Evolutionary conservation across 2,329 filamentous ascomycete genomes (phyloP).

Genomic region (Colletotrichum costaricense): DNA sequence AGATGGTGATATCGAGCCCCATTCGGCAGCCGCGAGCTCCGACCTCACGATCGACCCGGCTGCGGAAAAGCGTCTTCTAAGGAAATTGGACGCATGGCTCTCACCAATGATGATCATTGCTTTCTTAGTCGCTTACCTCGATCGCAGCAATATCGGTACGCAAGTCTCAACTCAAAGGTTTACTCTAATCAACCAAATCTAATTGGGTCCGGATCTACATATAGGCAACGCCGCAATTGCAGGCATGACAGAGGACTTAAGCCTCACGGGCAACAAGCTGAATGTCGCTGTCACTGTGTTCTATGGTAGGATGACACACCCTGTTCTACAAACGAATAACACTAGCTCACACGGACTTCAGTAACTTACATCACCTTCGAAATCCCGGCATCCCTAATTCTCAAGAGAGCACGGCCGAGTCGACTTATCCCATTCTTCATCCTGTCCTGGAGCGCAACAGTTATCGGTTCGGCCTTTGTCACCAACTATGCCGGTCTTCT

Average conservation of each 20-base stretch:
- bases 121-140: slow-evolving; percentile 46
- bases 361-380: slow-evolving; percentile 61
- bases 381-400: slow-evolving; percentile 44
- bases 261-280: slow-evolving; percentile 49
- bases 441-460: slow-evolving; percentile 59
- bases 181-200: background rate
- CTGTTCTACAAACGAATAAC: slow-evolving; percentile 51
- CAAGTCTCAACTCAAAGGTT: accelerated
- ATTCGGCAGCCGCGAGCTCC: background rate
- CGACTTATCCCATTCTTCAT: slow-evolving; percentile 43
- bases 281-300: slow-evolving; percentile 55
- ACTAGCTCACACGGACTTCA: slow-evolving; percentile 67
- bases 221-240: slow-evolving; percentile 46
- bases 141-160: slow-evolving; percentile 42
- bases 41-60: slow-evolving; percentile 13
- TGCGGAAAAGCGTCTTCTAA: slow-evolving; percentile 37
- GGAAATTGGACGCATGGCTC: slow-evolving; percentile 40
- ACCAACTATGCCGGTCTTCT: slow-evolving; percentile 54
- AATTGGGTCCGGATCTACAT: background rate
- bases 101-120: slow-evolving; percentile 38
- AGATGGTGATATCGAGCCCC: slow-evolving; percentile 16
- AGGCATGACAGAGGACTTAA: slow-evolving; percentile 47
- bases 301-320: slow-evolving; percentile 57
- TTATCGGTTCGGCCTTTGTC: slow-evolving; percentile 59
- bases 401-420: slow-evolving; percentile 47